Conservation (phyloP, 176 grass and related monocot genomes). For the Metroxylon sagu region DNA sequence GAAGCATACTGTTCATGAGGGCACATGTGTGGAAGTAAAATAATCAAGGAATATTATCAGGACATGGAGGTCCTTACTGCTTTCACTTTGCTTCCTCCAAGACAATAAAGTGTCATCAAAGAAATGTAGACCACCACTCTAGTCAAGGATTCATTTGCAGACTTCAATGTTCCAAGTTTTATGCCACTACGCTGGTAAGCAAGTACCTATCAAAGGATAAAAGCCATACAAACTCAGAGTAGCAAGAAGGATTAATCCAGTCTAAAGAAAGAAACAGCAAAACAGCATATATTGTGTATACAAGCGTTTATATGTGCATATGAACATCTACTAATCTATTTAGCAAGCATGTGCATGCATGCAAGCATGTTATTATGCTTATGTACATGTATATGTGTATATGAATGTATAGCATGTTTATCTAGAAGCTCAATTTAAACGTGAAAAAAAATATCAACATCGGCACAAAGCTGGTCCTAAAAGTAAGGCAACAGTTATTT, state of each 20-base stretch:
- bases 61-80: constrained; percentile 43
- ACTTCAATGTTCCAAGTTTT: constrained; percentile 81
- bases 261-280: background rate
- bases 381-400: no score
- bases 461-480: no score
- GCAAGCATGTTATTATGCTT: no score
- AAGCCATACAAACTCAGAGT: constrained; percentile 11
- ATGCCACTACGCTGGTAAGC: constrained; percentile 77
- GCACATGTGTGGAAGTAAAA: background rate
- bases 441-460: no score
- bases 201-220: constrained; percentile 44
- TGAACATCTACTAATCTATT: no score
- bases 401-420: no score
- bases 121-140: constrained; percentile 82
- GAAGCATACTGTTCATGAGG: no score
- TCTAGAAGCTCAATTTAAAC: no score
- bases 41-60: background rate
- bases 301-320: no score
- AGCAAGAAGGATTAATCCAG: background rate
- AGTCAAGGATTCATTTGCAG: constrained; percentile 96
- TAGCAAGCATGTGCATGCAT: no score
- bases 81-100: constrained; percentile 93
- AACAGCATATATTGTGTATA: background rate
- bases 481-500: no score
- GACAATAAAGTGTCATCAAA: constrained; percentile 71